Conservation (phyloP, 2,329 filamentous ascomycete species). For the Leptographium procerum region DNA sequence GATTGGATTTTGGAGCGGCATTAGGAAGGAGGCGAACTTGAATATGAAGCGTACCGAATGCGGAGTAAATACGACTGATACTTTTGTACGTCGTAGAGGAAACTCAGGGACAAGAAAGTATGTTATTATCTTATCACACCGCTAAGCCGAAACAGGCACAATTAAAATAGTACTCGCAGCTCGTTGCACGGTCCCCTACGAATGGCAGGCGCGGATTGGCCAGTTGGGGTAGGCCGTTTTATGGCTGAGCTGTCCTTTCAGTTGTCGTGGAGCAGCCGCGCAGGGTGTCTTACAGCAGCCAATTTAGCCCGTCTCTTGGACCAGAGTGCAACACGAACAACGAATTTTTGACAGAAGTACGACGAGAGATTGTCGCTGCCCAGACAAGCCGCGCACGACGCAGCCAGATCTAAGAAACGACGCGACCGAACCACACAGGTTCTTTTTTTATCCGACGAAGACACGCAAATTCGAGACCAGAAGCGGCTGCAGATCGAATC, state of each 20-base stretch:
- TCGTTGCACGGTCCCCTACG: background rate
- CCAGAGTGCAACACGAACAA: background rate
- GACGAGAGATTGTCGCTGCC: too few relatives aligned
- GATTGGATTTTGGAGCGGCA: constrained; percentile 55
- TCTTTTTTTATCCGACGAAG: background rate
- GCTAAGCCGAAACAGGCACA: background rate
- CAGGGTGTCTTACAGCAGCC: background rate
- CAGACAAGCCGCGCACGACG: background rate
- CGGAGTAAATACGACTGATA: background rate
- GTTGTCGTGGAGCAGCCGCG: background rate
- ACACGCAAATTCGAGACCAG: background rate
- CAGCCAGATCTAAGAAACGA: background rate
- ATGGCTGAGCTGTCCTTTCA: constrained; percentile 12
- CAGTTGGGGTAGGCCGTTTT: background rate
- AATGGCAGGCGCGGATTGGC: background rate
- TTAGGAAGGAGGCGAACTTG: background rate
- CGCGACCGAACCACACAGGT: background rate
- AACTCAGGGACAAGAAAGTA: too few relatives aligned
- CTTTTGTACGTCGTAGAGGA: too few relatives aligned
- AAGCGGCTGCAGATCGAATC: background rate
- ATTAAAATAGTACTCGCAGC: background rate
- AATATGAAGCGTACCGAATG: background rate
- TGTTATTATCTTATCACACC: too few relatives aligned
- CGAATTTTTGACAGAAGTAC: background rate
- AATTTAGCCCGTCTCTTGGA: background rate